Percentiles rank a stretch among this genome's conserved stretches.
phyloP scores from a whole-genome alignment of 2,329 filamentous ascomycete species.

The Fusarium poae region DNA sequence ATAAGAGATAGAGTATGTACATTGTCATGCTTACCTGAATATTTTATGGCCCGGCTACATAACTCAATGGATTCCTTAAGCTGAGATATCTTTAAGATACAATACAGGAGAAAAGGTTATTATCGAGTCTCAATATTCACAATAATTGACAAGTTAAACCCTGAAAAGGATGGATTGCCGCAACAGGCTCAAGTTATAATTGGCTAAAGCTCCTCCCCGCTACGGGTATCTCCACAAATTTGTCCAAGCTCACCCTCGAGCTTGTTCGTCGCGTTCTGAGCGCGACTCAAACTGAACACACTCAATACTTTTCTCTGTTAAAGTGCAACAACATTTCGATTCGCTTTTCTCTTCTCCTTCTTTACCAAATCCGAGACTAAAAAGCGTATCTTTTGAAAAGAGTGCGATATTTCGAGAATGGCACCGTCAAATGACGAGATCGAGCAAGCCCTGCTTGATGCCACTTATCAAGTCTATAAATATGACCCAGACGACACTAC shows the following conservation, averaged over 20 bases:
- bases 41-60: not conserved
- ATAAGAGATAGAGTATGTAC: not conserved
- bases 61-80: no score
- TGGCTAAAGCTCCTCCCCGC: conserved; percentile 42
- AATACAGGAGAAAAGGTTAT: not conserved
- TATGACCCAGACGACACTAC: conserved; percentile 62
- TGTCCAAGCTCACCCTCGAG: conserved; percentile 21
- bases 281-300: conserved; percentile 38
- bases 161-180: conserved; percentile 6
- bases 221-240: conserved; percentile 26
- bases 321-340: conserved; percentile 5
- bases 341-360: not conserved
- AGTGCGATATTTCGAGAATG: conserved; percentile 49
- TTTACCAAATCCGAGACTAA: not conserved
- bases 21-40: not conserved
- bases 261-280: conserved; percentile 38
- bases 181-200: conserved; percentile 20
- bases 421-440: conserved; percentile 58
- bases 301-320: conserved; percentile 10
- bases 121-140: not conserved
- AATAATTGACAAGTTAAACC: conserved; percentile 4
- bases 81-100: no score
- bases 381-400: not conserved
- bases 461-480: conserved; percentile 61
- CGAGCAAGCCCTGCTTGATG: conserved; percentile 61